Conservation (phyloP, 1,284 basidiomycete genomes). For the Tilletia caries region DNA sequence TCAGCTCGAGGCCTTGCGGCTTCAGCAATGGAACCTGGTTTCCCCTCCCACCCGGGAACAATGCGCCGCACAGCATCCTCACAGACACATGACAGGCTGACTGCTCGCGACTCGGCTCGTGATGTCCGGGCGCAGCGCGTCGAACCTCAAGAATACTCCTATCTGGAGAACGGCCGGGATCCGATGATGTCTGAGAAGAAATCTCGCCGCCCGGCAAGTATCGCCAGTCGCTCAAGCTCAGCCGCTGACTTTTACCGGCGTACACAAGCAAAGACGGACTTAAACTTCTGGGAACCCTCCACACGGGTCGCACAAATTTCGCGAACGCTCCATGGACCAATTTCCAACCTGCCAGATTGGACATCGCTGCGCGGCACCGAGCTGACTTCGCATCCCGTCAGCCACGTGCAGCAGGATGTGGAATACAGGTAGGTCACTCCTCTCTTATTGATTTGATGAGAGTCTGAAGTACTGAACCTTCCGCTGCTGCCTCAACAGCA, state of each 20-base stretch:
- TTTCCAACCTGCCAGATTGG: constrained; percentile 19
- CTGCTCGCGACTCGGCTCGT: not conserved
- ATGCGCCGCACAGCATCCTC: not conserved
- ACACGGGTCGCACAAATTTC: not conserved
- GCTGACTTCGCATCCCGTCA: constrained; percentile 16
- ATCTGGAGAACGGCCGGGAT: not conserved
- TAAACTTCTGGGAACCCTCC: not conserved
- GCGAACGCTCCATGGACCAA: not conserved
- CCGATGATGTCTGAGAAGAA: too few species aligned
- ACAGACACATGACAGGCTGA: not conserved
- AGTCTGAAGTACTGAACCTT: not conserved
- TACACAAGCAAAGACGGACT: not conserved
- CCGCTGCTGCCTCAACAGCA: constrained; percentile 17
- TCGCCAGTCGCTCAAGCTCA: not conserved
- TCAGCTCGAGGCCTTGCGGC: not conserved
- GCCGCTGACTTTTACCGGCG: not conserved
- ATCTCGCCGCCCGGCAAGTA: not conserved
- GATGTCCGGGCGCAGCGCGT: not conserved
- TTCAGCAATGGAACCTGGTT: not conserved
- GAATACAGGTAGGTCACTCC: constrained; percentile 15
- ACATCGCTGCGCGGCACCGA: not conserved
- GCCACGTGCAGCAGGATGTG: constrained; percentile 19
- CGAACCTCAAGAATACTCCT: not conserved
- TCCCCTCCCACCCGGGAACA: not conserved
- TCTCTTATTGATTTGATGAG: not conserved